phyloP scores from a whole-genome alignment of 108 stramenopile species.

The Fragilaria radians region DNA sequence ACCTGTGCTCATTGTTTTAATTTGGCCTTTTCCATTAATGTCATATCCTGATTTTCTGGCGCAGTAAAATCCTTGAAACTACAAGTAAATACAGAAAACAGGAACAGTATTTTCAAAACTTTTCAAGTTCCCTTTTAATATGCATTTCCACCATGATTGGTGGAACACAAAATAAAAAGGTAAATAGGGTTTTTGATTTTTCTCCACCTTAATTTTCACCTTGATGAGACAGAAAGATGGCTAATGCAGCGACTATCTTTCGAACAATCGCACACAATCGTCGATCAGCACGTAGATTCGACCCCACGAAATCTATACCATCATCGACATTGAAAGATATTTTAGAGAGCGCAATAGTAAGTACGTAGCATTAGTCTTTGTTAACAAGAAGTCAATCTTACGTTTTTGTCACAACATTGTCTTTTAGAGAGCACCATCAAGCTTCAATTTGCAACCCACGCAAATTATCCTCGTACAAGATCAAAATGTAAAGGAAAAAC shows the following conservation, averaged over 20 bases:
- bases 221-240: no score
- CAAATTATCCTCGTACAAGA: constrained; percentile 63
- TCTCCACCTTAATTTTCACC: no score
- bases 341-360: constrained; percentile 53
- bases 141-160: no score
- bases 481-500: constrained; percentile 31
- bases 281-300: constrained; percentile 54
- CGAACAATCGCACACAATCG: constrained; percentile 51
- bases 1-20: constrained; percentile 37
- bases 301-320: constrained; percentile 43
- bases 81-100: no score
- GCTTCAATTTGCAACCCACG: constrained; percentile 84
- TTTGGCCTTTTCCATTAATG: no score
- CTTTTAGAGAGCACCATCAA: constrained; percentile 63
- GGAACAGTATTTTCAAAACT: no score
- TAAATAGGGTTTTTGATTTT: no score
- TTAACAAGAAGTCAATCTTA: background rate
- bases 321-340: constrained; percentile 40
- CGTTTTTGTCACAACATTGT: constrained; percentile 1
- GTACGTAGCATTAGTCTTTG: background rate
- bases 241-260: constrained; percentile 31
- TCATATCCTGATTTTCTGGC: no score
- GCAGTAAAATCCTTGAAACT: no score
- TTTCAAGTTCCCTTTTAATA: no score
- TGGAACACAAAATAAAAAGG: no score